A percentile compares a stretch with the other conserved stretches of the same genome.
Evolutionary conservation across 768 basidiomycete species (phyloP).

Genomic region (Boletus huronensis): DNA sequence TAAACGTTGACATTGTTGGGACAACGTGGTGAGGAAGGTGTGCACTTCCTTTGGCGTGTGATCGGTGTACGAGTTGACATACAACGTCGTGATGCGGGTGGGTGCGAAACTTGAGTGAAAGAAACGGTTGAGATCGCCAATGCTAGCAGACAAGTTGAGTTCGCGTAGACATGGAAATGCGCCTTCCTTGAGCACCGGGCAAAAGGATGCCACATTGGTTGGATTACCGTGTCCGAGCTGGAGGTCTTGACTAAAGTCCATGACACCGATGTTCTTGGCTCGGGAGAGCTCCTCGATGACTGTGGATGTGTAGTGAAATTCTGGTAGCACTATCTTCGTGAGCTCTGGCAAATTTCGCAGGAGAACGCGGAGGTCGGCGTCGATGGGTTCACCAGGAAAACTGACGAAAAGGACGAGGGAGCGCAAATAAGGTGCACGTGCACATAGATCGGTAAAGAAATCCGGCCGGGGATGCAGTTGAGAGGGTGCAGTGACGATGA

Average conservation of each 20-base stretch:
- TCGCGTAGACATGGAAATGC: constrained; percentile 55
- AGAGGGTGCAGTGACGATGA: constrained; percentile 32
- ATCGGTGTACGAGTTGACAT: constrained; percentile 46
- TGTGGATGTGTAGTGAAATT: constrained; percentile 46
- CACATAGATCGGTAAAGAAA: constrained; percentile 38
- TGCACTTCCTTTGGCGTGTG: constrained; percentile 42
- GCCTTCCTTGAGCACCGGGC: constrained; percentile 42
- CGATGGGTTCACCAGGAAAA: constrained; percentile 40
- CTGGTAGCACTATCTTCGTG: constrained; percentile 47
- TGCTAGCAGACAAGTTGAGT: constrained; percentile 44
- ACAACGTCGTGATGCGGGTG: constrained; percentile 45
- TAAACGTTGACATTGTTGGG: constrained; percentile 48
- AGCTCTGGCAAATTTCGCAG: constrained; percentile 42
- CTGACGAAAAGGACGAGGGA: constrained; percentile 45
- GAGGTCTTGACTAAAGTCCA: constrained; percentile 54
- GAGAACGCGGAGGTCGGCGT: constrained; percentile 39
- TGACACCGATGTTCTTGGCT: constrained; percentile 38
- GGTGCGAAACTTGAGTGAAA: constrained; percentile 45
- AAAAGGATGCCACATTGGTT: constrained; percentile 42
- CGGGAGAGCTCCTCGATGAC: constrained; percentile 47
- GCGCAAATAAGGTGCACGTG: constrained; percentile 50
- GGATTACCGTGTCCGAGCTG: constrained; percentile 47
- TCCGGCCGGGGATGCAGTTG: constrained; percentile 6
- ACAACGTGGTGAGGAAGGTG: constrained; percentile 41
- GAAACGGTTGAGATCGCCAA: constrained; percentile 45